Evolutionary conservation across 1,284 basidiomycete species (phyloP), one percentile per base, ranked within the genome.

Genomic region (Rhizoctonia solani): DNA sequence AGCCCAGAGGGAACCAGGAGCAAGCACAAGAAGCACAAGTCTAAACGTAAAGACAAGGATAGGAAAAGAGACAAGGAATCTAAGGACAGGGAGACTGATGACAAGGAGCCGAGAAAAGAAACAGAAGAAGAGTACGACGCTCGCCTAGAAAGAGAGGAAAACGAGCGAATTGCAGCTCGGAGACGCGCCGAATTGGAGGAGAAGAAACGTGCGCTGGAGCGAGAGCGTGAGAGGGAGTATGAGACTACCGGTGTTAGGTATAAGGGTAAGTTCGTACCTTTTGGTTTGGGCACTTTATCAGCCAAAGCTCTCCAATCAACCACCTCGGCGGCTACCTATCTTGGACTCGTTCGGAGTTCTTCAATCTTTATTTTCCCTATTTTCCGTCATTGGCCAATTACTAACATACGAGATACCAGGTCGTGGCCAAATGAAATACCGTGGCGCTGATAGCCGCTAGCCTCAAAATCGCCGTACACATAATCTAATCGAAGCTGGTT

Each of bases 71-170:
- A 72, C 42, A 41, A 72, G 74, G 46, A 29, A n/a, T 58, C 55
- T 42, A 73, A 71, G 29, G 71, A 69, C 32, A 59, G 66, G 3
- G 72, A 69, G 41, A 68, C 37, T 8, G 37, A 16, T 16, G 37
- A 39, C 8, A 39, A 73, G 61, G 82, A 82, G 72, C 86, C 82
- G 11, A 82, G 81, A 71, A 83, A 87, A 58, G 81, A 82, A 72
- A 81, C 81, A 0, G 78, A 81, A 70, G 81, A 81, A 74, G 87
- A 90, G 73, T 88, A 89, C 71, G 89, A 89, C 73, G 84, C 84
- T 0, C 78, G 88, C 44, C 73, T 90, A 49, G 88, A 89, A 73
- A 78, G 85, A 37, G 89, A 90, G 74, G 88, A 90, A 75, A 81
- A 81, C 29, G 86, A 87, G 72, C 78, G 87, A 29, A 70, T 84